Percentiles rank a stretch among this genome's conserved stretches.
These are phyloP conservation scores for Zoysia matrella DNA, from an alignment of 202 grass and related monocot species.

Conservation along the genomic window DNA sequence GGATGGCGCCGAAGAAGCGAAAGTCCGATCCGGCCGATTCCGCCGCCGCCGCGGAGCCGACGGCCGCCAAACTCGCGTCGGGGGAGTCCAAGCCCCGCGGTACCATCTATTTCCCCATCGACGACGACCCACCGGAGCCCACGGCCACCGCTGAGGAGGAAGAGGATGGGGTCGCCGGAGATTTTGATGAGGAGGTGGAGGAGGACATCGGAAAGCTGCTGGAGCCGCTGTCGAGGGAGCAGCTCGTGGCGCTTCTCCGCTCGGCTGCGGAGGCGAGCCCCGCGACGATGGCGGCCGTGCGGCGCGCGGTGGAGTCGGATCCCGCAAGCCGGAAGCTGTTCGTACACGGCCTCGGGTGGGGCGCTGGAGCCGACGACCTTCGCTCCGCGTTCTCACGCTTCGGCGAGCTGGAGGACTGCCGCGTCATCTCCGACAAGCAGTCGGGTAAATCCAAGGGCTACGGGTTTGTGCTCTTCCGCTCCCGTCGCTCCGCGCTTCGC, in stretches of 20 bases:
- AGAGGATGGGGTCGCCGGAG: constrained; percentile 19
- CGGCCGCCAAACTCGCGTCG: constrained; percentile 15
- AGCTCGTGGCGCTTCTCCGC: constrained; percentile 38
- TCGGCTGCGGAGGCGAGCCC: too few relatives aligned
- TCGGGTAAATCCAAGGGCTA: too few relatives aligned
- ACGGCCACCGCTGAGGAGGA: constrained; percentile 26
- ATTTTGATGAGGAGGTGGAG: constrained; percentile 30
- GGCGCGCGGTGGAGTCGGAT: constrained; percentile 11
- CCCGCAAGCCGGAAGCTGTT: too few relatives aligned
- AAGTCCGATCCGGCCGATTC: constrained; percentile 65
- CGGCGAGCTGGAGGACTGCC: too few relatives aligned
- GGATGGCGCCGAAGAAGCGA: constrained; percentile 86
- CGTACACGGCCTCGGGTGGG: too few relatives aligned
- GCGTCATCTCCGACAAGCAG: too few relatives aligned
- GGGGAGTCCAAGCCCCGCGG: constrained; percentile 53
- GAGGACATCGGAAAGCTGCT: too few relatives aligned
- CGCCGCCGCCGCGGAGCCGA: constrained; percentile 27
- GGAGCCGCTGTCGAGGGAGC: constrained; percentile 52
- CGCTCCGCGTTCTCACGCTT: too few relatives aligned
- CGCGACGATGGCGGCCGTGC: too few relatives aligned
- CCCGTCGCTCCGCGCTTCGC: too few relatives aligned
- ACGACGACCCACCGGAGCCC: constrained; percentile 56
- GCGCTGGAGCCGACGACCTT: too few relatives aligned
- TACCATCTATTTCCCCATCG: constrained; percentile 75
- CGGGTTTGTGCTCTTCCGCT: too few relatives aligned